Evolutionary conservation across 192 early-diverging fungal genomes (phyloP), one percentile per base, ranked within the genome.

Genomic region (Backusella liffmaniae): DNA sequence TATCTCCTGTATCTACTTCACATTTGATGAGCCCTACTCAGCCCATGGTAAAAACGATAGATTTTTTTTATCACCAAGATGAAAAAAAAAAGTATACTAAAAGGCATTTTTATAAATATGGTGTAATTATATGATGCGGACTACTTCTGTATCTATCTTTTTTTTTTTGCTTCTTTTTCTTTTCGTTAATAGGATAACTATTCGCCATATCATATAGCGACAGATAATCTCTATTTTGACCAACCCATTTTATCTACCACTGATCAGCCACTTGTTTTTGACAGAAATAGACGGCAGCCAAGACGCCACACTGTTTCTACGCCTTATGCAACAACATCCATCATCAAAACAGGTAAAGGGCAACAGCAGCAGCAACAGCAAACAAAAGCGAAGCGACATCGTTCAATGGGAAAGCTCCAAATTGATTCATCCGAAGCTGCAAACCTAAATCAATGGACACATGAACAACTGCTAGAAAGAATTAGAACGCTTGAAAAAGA

Each of bases 271-370:
- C 34, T 36, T 23, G 10, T 12, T 62, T 62, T 62, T 23, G 53
- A 41, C 32, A 62, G 72, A 65, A 65, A 41, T 34, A 56, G 72
- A 18, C 41, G 56, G 21, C 72, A 56, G 8, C 72, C 76, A 53
- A 56, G 76, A 23, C 70, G 76, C 65, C 76, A 77, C 42, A 77
- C 76, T 10, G 76, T 77, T 0, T 72, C 76, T 59, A 77, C 76
- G 5, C 76, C 76, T 42, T 77, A 77, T 73, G 44, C 56, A 37
- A 29, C 72, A 29, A 65, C 59, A 30, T 21, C 66, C 5, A 65
- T 21, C 10, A 29, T 7, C 41, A 62, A 26, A 65, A 35, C 32
- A 65, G 32, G 66, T 35, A 70, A 66, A 77, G 10, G 30, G n/a
- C 70, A 26, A 4, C 21, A 36, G n/a, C 70, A 26, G 13, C 21